phyloP scores from a whole-genome alignment of 2,329 filamentous ascomycete genomes.

The Lachnellula subtilissima region DNA sequence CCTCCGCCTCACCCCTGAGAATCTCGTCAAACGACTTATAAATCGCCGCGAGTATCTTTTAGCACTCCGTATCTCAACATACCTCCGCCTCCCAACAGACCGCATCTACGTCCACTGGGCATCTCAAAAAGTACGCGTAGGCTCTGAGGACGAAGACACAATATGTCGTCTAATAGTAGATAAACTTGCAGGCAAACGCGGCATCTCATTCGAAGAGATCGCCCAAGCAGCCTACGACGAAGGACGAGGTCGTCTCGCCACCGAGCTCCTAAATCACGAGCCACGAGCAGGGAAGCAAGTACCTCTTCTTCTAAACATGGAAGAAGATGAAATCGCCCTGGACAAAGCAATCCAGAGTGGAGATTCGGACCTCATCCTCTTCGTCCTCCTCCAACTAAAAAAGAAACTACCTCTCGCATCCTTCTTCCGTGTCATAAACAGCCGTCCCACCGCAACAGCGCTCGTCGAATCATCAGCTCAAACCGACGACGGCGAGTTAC shows the following conservation, averaged over 20 bases:
- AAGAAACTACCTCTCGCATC: conserved; percentile 83
- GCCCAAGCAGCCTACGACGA: conserved; percentile 92
- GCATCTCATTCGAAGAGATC: conserved; percentile 94
- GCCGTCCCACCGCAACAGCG: conserved; percentile 77
- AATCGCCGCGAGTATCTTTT: conserved; percentile 89
- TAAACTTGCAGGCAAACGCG: conserved; percentile 78
- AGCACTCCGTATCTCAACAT: conserved; percentile 81
- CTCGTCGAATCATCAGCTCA: conserved; percentile 83
- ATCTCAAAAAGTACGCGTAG: conserved; percentile 83
- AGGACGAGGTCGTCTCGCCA: conserved; percentile 82
- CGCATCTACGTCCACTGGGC: conserved; percentile 97
- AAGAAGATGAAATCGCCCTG: conserved; percentile 88
- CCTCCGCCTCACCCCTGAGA: conserved; percentile 81
- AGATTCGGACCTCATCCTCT: conserved; percentile 88
- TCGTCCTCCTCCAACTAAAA: conserved; percentile 80
- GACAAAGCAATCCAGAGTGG: conserved; percentile 96
- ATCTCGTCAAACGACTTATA: conserved; percentile 77
- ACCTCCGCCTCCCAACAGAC: conserved; percentile 79
- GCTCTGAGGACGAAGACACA: conserved; percentile 78
- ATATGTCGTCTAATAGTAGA: conserved; percentile 84
- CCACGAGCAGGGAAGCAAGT: conserved; percentile 94
- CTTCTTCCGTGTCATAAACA: conserved; percentile 90
- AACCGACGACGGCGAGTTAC: conserved; percentile 68
- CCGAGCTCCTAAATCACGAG: conserved; percentile 86
- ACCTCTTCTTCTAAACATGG: conserved; percentile 86